Evolutionary conservation across 2,329 filamentous ascomycete genomes (phyloP).

Genomic region (Talaromyces rugulosus): DNA sequence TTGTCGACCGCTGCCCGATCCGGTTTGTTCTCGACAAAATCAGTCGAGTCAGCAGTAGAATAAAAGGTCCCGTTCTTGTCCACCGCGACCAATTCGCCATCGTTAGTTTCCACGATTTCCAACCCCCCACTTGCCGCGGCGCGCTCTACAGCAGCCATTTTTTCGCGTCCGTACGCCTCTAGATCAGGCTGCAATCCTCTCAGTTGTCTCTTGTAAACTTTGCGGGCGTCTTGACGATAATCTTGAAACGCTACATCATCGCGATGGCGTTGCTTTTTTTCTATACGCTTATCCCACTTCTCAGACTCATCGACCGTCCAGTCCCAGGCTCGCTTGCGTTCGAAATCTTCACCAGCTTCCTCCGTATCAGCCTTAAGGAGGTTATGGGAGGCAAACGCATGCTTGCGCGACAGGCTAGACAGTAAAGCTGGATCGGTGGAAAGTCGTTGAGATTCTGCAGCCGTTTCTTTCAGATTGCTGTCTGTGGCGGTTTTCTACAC

Average conservation of each 20-base stretch:
- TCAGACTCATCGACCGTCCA: constrained; percentile 96
- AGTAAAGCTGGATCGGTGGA: constrained; percentile 74
- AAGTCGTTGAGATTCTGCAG: constrained; percentile 74
- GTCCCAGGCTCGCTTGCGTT: constrained; percentile 97
- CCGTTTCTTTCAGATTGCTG: constrained; percentile 75
- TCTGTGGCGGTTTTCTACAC: constrained; percentile 37
- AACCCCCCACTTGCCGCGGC: constrained; percentile 80
- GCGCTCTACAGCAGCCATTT: constrained; percentile 76
- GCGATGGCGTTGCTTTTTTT: constrained; percentile 75
- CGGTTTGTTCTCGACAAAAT: constrained; percentile 80
- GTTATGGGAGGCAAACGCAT: constrained; percentile 85
- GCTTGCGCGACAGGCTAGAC: constrained; percentile 74
- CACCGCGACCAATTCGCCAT: constrained; percentile 89
- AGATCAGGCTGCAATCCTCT: constrained; percentile 70
- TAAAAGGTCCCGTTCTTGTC: constrained; percentile 90
- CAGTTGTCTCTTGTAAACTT: constrained; percentile 90
- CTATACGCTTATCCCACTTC: constrained; percentile 84
- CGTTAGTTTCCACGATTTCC: constrained; percentile 92
- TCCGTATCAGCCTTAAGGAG: constrained; percentile 88
- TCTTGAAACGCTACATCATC: constrained; percentile 89
- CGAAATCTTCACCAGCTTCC: constrained; percentile 83
- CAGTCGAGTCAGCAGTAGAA: constrained; percentile 76
- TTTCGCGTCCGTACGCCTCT: constrained; percentile 81
- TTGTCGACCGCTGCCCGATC: constrained; percentile 83
- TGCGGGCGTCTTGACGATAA: constrained; percentile 79